A percentile compares a stretch with the other conserved stretches of the same genome.
Conservation (phyloP, 257 asterid species). For the Scutellaria galericulata region DNA sequence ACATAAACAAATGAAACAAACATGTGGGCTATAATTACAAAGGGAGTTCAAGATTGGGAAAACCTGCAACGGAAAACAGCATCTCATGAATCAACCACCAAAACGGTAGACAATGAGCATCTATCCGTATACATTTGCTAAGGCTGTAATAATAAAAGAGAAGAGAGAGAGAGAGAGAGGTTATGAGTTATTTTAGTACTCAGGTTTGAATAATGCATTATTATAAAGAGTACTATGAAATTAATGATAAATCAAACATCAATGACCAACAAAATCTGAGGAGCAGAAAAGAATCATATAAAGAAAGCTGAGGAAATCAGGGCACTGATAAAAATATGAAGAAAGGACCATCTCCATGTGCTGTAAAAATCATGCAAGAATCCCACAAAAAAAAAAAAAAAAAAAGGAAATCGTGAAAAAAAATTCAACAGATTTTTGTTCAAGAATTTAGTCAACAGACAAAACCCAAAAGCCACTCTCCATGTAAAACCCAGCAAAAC, state of each 20-base stretch:
- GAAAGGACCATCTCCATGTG: conserved; percentile 42
- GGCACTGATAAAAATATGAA: conserved; percentile 19
- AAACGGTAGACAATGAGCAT: conserved; percentile 82
- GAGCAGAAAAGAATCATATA: conserved; percentile 48
- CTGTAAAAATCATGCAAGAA: conserved; percentile 39
- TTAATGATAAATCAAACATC: conserved; percentile 37
- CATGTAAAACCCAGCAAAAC: conserved; percentile 54
- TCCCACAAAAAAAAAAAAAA: neutral
- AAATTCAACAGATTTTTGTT: neutral
- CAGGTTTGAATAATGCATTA: conserved; percentile 30
- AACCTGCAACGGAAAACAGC: conserved; percentile 81
- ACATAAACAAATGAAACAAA: conserved; percentile 45
- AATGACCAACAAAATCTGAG: conserved; percentile 54
- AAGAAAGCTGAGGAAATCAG: conserved; percentile 37
- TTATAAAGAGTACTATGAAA: conserved; percentile 11
- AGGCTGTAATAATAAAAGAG: conserved; percentile 38
- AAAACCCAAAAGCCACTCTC: conserved; percentile 74
- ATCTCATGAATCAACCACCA: conserved; percentile 65
- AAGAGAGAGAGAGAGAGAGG: too few species aligned
- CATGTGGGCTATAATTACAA: conserved; percentile 46
- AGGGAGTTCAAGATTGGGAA: conserved; percentile 37
- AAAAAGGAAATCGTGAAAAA: neutral
- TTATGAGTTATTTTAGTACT: conserved; percentile 32
- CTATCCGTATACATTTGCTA: conserved; percentile 50
- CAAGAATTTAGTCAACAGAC: conserved; percentile 48